Evolutionary conservation across 352 stramenopile genomes (phyloP).

Genomic region (Phytophthora constricta): DNA sequence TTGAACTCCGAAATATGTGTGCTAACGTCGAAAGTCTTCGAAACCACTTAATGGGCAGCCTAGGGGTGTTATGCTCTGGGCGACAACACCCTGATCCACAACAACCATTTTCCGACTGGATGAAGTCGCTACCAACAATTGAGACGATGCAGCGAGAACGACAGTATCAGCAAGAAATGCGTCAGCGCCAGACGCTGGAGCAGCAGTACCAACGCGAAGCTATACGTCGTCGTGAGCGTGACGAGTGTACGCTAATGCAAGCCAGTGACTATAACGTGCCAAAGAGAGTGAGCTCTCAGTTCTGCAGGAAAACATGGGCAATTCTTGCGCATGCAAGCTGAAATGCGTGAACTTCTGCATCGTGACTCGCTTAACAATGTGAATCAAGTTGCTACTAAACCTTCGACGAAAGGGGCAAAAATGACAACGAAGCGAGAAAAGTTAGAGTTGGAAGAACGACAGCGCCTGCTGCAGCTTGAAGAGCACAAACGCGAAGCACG

Average conservation of each 20-base stretch:
- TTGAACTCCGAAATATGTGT: conserved; percentile 34
- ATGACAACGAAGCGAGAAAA: conserved; percentile 25
- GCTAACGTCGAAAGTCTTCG: conserved; percentile 41
- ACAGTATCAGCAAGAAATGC: conserved; percentile 41
- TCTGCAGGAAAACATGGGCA: conserved; percentile 44
- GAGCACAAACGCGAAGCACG: conserved; percentile 34
- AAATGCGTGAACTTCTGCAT: conserved; percentile 36
- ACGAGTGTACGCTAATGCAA: conserved; percentile 48
- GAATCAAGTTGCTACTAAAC: neutral
- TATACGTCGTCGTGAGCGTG: conserved; percentile 42
- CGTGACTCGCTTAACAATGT: conserved; percentile 1
- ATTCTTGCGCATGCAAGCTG: conserved; percentile 33
- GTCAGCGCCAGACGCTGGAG: conserved; percentile 51
- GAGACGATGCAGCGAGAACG: conserved; percentile 52
- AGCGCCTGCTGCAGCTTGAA: conserved; percentile 36
- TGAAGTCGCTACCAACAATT: conserved; percentile 62
- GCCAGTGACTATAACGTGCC: conserved; percentile 48
- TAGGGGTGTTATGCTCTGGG: conserved; percentile 46
- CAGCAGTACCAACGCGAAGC: conserved; percentile 52
- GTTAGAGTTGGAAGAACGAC: conserved; percentile 31
- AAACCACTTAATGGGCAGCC: conserved; percentile 35
- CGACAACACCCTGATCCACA: conserved; percentile 47
- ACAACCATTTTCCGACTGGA: conserved; percentile 59
- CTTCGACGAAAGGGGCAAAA: neutral
- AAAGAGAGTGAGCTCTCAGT: conserved; percentile 32